A percentile compares a stretch with the other conserved stretches of the same genome.
phyloP scores from a whole-genome alignment of 805 yeast genomes.

The Debaryomyces tyrocola region DNA sequence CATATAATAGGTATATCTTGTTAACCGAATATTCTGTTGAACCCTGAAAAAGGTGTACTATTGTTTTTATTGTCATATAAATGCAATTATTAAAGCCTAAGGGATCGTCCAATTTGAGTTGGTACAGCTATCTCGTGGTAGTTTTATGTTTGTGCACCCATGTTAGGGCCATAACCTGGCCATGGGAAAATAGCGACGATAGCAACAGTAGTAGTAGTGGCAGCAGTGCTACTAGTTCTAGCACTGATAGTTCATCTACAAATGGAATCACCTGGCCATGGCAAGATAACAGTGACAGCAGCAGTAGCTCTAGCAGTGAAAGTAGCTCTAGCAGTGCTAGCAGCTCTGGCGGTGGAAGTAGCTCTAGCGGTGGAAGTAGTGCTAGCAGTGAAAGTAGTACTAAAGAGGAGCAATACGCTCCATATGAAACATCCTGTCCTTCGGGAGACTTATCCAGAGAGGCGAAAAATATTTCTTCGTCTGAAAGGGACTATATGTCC shows the following conservation, averaged over 20 bases:
- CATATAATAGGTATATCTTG: too few relatives aligned
- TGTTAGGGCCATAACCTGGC: neutral
- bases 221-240: neutral
- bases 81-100: neutral
- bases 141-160: neutral
- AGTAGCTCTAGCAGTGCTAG: slow-evolving; percentile 1
- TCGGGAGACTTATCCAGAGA: slow-evolving; percentile 21
- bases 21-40: too few relatives aligned
- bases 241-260: too few relatives aligned
- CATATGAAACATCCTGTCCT: slow-evolving; percentile 32
- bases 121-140: neutral
- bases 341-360: slow-evolving; percentile 1
- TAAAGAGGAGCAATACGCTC: slow-evolving; percentile 19
- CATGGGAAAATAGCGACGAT: neutral
- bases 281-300: slow-evolving; percentile 1
- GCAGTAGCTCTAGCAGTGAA: neutral
- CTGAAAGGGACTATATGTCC: slow-evolving; percentile 27
- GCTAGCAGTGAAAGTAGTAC: neutral
- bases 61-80: neutral
- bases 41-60: too few relatives aligned
- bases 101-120: neutral
- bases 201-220: neutral
- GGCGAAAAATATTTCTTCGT: slow-evolving; percentile 22
- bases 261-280: slow-evolving; percentile 4
- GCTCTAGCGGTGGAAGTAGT: neutral